Evolutionary conservation across 805 yeast genomes (phyloP), one percentile per base, ranked within the genome.

Genomic region (Debaryomyces hansenii): DNA sequence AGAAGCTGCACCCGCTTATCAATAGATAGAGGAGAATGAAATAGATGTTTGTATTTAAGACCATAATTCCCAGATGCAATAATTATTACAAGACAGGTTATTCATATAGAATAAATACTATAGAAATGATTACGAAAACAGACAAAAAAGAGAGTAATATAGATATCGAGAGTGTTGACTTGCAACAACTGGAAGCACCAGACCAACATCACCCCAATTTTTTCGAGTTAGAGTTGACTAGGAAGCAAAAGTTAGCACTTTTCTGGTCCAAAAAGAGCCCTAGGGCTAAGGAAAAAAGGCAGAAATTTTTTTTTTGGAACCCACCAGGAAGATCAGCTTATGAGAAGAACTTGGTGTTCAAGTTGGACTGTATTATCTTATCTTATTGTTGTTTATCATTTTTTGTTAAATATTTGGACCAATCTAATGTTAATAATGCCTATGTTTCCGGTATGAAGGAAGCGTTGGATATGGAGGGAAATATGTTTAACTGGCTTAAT

Each of bases 391-490:
- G 46, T 32, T 20, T 43, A 8, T 28, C 37, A 10, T 43, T 20
- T 21, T 43, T 43, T 28, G 42, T 43, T 9, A 37, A 31, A 15
- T 28, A 43, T 31, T 37, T 43, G 20, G 46, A 43, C 20, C 20
- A 15, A n/a, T 20, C 24, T 7, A 43, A 43, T 36, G 34, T 38
- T 9, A 20, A 14, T 4, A 49, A 49, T 44, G 67, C 69, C 49
- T 67, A 68, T 31, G 66, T 70, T 14, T 64, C 65, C 37, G 72
- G 72, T 8, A 64, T 67, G 66, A 55, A 60, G 45, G 63, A 53
- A 16, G 69, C 59, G 37, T 47, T 62, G 45, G 35, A 49, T 10
- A 54, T 67, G 59, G 42, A 50, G 9, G 69, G 69, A 3, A 54
- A 59, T 42, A 56, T 63, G 37, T 63, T 59, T 50, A 58, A 59